A percentile compares a stretch with the other conserved stretches of the same genome.
These are phyloP conservation scores for Diaporthe australafricana DNA, from an alignment of 2,329 filamentous ascomycete species.

Conservation along the genomic window DNA sequence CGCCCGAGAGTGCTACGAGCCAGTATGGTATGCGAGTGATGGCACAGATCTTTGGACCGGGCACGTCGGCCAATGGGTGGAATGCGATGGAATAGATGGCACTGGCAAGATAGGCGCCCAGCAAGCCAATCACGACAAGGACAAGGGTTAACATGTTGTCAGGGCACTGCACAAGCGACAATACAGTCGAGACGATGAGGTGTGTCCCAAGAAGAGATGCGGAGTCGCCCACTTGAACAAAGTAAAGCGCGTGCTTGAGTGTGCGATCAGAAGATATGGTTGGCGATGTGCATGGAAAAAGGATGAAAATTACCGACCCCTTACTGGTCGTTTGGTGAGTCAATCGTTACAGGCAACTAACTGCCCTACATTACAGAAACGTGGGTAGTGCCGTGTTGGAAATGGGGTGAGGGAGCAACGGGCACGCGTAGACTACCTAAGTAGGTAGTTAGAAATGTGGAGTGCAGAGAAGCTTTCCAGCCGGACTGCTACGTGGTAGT, in stretches of 20 bases:
- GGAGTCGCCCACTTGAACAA: background rate
- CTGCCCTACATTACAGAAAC: background rate
- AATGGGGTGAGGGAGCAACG: background rate
- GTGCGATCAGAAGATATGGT: background rate
- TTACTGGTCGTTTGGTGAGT: background rate
- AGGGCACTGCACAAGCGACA: background rate
- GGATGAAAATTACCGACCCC: background rate
- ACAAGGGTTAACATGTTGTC: background rate
- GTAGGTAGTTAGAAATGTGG: background rate
- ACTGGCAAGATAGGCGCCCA: conserved; percentile 11
- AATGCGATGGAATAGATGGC: conserved; percentile 37
- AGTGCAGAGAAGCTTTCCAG: too few relatives aligned
- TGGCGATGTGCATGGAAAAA: background rate
- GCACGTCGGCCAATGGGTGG: conserved; percentile 41
- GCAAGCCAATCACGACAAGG: background rate
- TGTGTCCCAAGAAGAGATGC: background rate
- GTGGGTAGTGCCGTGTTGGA: too few relatives aligned
- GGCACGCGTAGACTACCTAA: background rate
- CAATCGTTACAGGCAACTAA: background rate
- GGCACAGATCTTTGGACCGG: conserved; percentile 39
- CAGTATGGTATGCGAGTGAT: conserved; percentile 43
- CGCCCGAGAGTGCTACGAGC: conserved; percentile 38
- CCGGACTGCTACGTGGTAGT: too few relatives aligned
- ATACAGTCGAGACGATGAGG: too few relatives aligned
- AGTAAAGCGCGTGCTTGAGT: background rate